A percentile compares a stretch with the other conserved stretches of the same genome.
Conservation (phyloP, 257 asterid species). For the Echium plantagineum region DNA sequence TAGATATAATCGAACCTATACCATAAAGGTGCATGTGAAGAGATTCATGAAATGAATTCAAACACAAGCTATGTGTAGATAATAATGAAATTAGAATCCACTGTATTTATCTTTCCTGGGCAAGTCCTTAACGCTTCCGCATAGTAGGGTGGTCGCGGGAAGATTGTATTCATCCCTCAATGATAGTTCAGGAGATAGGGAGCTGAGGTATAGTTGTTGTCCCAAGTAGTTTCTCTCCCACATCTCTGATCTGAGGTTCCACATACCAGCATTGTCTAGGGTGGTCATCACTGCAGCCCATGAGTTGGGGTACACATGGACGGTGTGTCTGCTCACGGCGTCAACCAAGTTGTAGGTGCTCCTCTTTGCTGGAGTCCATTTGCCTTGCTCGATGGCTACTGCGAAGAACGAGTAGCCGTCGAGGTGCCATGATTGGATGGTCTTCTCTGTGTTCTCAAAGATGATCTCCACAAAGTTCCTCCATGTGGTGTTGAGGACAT, state of each 20-base stretch:
- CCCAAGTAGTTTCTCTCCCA: slow-evolving; percentile 37
- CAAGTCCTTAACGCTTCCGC: slow-evolving; percentile 33
- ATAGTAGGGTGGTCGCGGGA: slow-evolving; percentile 28
- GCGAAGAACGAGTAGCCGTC: slow-evolving; percentile 67
- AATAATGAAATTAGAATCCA: not conserved
- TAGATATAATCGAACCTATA: too few species aligned
- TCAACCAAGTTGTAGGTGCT: slow-evolving; percentile 41
- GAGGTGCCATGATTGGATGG: slow-evolving; percentile 59
- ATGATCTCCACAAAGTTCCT: slow-evolving; percentile 54
- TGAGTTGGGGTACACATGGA: slow-evolving; percentile 44
- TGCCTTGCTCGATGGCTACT: slow-evolving; percentile 37
- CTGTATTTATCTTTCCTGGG: slow-evolving; percentile 29
- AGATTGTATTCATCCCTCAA: slow-evolving; percentile 46
- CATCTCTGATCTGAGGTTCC: slow-evolving; percentile 52
- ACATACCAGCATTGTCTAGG: slow-evolving; percentile 50
- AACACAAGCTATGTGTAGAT: too few species aligned
- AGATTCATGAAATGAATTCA: too few species aligned
- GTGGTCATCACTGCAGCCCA: slow-evolving; percentile 55
- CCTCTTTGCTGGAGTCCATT: slow-evolving; percentile 42
- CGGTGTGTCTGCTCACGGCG: slow-evolving; percentile 34
- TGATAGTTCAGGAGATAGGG: slow-evolving; percentile 28
- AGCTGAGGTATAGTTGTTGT: slow-evolving; percentile 41
- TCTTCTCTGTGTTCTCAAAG: slow-evolving; percentile 46
- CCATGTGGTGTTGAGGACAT: slow-evolving; percentile 23
- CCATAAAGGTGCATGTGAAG: too few species aligned